Evolutionary conservation across 140 eudicot species (phyloP).

Genomic region (Stevia rebaudiana): DNA sequence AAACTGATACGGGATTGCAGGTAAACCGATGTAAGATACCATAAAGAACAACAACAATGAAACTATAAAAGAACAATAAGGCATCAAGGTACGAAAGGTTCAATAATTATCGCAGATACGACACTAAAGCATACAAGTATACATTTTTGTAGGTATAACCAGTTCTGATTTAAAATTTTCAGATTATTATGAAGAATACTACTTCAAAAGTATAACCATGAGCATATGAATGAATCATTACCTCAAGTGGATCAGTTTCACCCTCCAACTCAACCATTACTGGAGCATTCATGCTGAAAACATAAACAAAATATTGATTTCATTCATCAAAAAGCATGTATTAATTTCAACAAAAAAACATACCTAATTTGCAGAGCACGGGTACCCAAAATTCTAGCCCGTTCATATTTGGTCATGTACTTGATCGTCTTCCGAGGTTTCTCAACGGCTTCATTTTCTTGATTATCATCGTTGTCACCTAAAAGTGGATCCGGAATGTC

Average conservation of each 20-base stretch:
- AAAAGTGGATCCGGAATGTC: conserved; percentile 51
- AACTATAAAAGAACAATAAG: too few relatives aligned
- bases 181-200: too few relatives aligned
- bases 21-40: too few relatives aligned
- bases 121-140: too few relatives aligned
- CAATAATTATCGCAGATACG: too few relatives aligned
- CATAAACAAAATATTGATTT: background rate
- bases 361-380: conserved; percentile 96
- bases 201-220: background rate
- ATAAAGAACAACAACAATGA: too few relatives aligned
- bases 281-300: conserved; percentile 94
- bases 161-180: too few relatives aligned
- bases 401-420: conserved; percentile 89
- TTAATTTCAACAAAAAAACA: background rate
- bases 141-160: too few relatives aligned
- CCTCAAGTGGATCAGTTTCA: conserved; percentile 98
- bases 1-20: background rate
- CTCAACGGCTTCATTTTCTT: conserved; percentile 45
- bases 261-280: conserved; percentile 99
- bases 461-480: conserved; percentile 63
- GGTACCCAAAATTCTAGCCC: conserved; percentile 92
- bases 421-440: conserved; percentile 81
- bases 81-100: too few relatives aligned
- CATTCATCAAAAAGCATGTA: background rate
- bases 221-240: conserved; percentile 15